Conservation (phyloP, 2,329 filamentous ascomycete species). For the Pseudogymnoascus sp. region DNA sequence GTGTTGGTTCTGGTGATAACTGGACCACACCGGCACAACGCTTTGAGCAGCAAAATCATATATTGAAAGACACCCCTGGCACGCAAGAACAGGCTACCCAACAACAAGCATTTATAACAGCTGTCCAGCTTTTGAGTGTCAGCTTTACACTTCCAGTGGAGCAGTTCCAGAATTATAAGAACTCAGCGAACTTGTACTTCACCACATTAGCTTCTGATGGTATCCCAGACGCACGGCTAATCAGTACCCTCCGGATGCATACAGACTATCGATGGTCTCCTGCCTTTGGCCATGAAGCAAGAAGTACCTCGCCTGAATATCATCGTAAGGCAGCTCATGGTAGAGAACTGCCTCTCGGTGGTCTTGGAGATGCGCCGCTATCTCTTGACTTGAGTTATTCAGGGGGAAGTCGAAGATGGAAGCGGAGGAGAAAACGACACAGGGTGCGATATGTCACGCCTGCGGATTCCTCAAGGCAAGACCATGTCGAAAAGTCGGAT, state of each 20-base stretch:
- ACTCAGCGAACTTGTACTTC: constrained; percentile 11
- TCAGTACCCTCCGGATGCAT: constrained; percentile 28
- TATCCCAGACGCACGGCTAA: constrained; percentile 22
- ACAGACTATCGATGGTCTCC: constrained; percentile 27
- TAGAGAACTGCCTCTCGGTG: constrained; percentile 1
- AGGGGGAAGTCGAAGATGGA: neutral
- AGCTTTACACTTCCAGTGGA: constrained; percentile 27
- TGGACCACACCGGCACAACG: neutral
- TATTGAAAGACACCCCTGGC: constrained; percentile 13
- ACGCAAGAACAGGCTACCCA: constrained; percentile 24
- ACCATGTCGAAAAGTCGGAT: neutral
- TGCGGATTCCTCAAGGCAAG: neutral
- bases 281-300: constrained; percentile 26
- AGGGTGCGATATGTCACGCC: neutral
- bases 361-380: neutral
- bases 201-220: constrained; percentile 2
- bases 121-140: constrained; percentile 25
- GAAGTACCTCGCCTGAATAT: constrained; percentile 24
- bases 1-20: neutral
- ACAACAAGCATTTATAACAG: constrained; percentile 25
- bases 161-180: constrained; percentile 3
- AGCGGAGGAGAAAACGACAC: neutral
- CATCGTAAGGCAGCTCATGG: constrained; percentile 20
- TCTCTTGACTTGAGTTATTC: neutral
- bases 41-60: constrained; percentile 11